phyloP scores from a whole-genome alignment of 768 basidiomycete genomes.

The Boletus patriciae region DNA sequence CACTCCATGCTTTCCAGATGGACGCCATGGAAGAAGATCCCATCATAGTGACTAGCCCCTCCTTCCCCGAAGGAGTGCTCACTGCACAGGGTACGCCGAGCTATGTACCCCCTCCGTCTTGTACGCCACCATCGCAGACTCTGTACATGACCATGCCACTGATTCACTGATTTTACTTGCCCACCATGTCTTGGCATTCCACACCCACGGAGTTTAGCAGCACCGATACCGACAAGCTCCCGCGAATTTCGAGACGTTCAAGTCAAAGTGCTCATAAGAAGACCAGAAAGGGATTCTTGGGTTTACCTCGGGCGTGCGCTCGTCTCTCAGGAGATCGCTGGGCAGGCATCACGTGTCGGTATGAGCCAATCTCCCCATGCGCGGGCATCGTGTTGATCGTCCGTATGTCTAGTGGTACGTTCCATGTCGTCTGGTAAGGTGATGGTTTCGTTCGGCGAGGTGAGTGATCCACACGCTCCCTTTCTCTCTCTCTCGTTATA shows the following conservation, averaged over 20 bases:
- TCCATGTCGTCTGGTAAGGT: conserved; percentile 65
- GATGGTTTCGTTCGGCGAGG: conserved; percentile 70
- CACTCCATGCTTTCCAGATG: conserved; percentile 22
- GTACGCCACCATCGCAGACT: conserved; percentile 18
- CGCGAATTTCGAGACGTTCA: conserved; percentile 76
- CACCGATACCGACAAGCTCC: conserved; percentile 24
- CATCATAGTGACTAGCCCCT: conserved; percentile 22
- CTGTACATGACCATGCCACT: conserved; percentile 6
- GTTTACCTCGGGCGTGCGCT: conserved; percentile 75
- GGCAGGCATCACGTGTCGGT: conserved; percentile 83
- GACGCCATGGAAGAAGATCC: conserved; percentile 37
- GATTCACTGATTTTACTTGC: neutral
- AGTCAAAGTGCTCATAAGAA: conserved; percentile 82
- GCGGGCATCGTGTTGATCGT: conserved; percentile 7
- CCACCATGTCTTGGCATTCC: neutral
- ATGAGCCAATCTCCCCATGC: conserved; percentile 29
- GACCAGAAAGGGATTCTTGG: conserved; percentile 80
- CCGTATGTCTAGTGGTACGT: conserved; percentile 31
- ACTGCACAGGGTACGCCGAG: conserved; percentile 19
- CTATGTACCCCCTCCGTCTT: conserved; percentile 14
- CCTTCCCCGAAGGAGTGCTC: conserved; percentile 20
- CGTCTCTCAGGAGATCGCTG: conserved; percentile 71
- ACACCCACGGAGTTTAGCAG: conserved; percentile 16
- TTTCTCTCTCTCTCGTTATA: neutral
- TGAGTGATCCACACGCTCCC: conserved; percentile 29